phyloP scores from a whole-genome alignment of 257 asterid species.

The Mentha longifolia region DNA sequence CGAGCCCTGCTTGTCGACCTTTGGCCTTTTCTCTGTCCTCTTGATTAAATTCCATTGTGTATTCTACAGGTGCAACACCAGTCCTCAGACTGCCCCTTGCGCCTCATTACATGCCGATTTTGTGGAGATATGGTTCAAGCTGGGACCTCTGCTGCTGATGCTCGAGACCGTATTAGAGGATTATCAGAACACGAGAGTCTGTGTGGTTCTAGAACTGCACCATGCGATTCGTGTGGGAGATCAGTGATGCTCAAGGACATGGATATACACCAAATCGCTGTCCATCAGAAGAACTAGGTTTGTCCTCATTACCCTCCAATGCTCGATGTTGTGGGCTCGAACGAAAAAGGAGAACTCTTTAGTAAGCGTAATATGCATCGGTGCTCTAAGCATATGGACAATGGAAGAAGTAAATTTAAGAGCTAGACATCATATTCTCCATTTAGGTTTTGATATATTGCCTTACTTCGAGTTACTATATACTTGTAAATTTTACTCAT shows the following conservation, averaged over 20 bases:
- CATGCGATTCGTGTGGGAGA: constrained; percentile 95
- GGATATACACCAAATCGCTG: constrained; percentile 95
- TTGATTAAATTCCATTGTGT: neutral
- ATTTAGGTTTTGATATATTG: no score
- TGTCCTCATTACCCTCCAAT: neutral
- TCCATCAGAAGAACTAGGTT: constrained; percentile 69
- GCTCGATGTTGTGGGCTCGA: neutral
- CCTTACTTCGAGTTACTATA: neutral
- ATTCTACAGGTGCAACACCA: constrained; percentile 83
- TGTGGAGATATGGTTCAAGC: constrained; percentile 99
- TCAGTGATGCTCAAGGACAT: constrained; percentile 97
- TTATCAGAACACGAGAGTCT: constrained; percentile 84
- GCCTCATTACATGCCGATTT: constrained; percentile 79
- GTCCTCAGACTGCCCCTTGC: constrained; percentile 70
- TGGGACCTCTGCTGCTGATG: constrained; percentile 77
- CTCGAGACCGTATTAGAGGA: constrained; percentile 83
- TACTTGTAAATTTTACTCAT: neutral
- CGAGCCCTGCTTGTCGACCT: neutral
- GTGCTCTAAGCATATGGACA: no score
- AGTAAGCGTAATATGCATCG: no score
- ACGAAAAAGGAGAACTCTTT: neutral
- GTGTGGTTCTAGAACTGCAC: constrained; percentile 96
- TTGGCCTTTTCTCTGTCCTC: neutral
- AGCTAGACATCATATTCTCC: no score
- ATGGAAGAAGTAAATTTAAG: no score